Evolutionary conservation across 495 filamentous ascomycete species (phyloP), one percentile per base, ranked within the genome.

Genomic region (Lasiosphaeriaceae sp.): DNA sequence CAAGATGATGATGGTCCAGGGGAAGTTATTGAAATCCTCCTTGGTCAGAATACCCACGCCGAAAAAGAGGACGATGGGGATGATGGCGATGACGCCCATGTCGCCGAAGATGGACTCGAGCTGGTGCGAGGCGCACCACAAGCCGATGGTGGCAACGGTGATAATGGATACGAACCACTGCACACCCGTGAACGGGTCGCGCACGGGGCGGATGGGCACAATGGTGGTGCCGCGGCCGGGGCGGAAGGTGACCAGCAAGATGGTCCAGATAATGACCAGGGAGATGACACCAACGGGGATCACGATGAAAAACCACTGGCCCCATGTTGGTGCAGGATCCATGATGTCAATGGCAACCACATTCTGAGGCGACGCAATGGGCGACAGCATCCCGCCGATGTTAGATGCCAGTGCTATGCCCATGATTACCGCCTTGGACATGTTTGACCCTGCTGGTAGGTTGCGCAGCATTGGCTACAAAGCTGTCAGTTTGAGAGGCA

Each of bases 1-100:
- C 19, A 99, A 86, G 64, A 99, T 97, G 75, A 99, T 97, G 73
- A 99, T 97, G 23, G 94, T 99, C 94, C 94, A 99, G 31, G 97
- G 87, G 74, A 99, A 99, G 67, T 99, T 99, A 78, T 99, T 99
- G 68, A 99, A 99, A 70, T 99, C 94, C 74, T 97, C 94, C 70
- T 99, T 99, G 24, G 92, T 99, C 12, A 99, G 82, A 66, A 99
- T 96, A 37, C 94, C 94, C 11, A 92, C 90, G 53, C 94, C 94
- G 66, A 97, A 99, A 81, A 99, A 99, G 34, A 96, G 75, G 37
- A 94, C 89, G 41, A 99, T 85, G 8, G 94, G 94, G 57, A 99
- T 89, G 68, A 99, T 95, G 52, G 94, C 94, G 46, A 99, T 88
- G 53, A 99, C 90, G 47, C 94, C 94, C 94, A 99, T 99, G 67